Conservation (phyloP, 345 rosid genomes). For the Corchorus olitorius region DNA sequence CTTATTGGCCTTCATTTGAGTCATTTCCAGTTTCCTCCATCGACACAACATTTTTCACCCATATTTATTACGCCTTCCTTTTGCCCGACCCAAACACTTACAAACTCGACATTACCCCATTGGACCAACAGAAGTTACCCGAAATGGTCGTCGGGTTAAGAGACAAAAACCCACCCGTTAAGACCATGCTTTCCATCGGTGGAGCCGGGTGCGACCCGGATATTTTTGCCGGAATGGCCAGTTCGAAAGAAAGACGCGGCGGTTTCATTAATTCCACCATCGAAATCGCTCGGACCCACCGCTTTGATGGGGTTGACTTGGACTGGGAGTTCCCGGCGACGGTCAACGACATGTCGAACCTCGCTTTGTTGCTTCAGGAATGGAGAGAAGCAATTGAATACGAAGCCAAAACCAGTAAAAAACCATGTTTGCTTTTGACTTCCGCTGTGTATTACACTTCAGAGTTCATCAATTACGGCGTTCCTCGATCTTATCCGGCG, state of each 20-base stretch:
- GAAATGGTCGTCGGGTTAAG: background rate
- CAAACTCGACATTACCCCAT: conserved; percentile 31
- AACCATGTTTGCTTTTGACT: conserved; percentile 36
- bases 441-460: conserved; percentile 46
- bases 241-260: conserved; percentile 21
- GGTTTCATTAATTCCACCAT: conserved; percentile 43
- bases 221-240: conserved; percentile 36
- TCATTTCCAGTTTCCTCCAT: conserved; percentile 36
- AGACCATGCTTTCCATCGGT: conserved; percentile 44
- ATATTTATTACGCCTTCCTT: conserved; percentile 52
- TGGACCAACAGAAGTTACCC: conserved; percentile 26
- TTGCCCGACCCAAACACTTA: conserved; percentile 31
- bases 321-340: conserved; percentile 53
- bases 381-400: conserved; percentile 28
- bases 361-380: conserved; percentile 26
- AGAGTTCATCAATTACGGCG: background rate
- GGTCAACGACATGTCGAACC: conserved; percentile 31
- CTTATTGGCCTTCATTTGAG: conserved; percentile 44
- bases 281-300: conserved; percentile 34
- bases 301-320: conserved; percentile 47
- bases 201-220: conserved; percentile 27
- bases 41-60: conserved; percentile 49
- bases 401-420: conserved; percentile 23
- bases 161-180: conserved; percentile 27
- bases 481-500: conserved; percentile 32